These are phyloP conservation scores for Narthecium ossifragum DNA, from an alignment of 106 monocot genomes.

Conservation along the genomic window DNA sequence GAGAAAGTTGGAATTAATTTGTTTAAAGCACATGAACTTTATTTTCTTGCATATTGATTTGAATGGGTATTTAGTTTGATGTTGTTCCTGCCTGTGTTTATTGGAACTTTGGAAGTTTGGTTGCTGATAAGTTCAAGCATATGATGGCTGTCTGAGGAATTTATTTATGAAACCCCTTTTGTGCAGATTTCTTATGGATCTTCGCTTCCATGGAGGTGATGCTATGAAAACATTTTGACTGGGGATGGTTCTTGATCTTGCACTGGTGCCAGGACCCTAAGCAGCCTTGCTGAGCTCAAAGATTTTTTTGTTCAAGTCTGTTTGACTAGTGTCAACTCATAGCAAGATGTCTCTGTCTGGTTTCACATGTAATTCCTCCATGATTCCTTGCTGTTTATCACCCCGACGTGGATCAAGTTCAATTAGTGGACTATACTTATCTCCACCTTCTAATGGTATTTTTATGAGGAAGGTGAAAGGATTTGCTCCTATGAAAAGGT, in stretches of 20 bases:
- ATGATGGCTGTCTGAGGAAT: too few relatives aligned
- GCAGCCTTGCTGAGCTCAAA: too few relatives aligned
- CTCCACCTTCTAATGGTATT: slow-evolving; percentile 5
- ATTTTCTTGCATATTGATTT: too few relatives aligned
- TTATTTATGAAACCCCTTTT: too few relatives aligned
- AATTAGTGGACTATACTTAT: background rate
- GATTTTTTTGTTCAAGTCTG: background rate
- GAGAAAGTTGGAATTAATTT: too few relatives aligned
- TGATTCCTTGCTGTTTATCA: slow-evolving; percentile 6
- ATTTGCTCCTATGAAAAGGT: slow-evolving; percentile 15
- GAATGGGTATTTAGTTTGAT: too few relatives aligned
- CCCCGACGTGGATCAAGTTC: slow-evolving; percentile 6
- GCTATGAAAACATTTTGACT: background rate
- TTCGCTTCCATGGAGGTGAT: background rate
- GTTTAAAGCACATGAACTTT: too few relatives aligned
- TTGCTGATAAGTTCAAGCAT: too few relatives aligned
- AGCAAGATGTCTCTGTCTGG: slow-evolving; percentile 15
- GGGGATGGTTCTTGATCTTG: background rate
- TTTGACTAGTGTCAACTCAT: background rate
- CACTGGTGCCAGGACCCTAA: background rate
- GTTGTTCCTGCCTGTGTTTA: too few relatives aligned
- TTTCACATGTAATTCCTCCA: slow-evolving; percentile 16
- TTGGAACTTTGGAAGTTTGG: too few relatives aligned
- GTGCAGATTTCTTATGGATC: background rate
- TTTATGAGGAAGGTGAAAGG: slow-evolving; percentile 1